These are phyloP conservation scores for Xylaria sp. DNA, from an alignment of 2,329 filamentous ascomycete species.

Conservation along the genomic window DNA sequence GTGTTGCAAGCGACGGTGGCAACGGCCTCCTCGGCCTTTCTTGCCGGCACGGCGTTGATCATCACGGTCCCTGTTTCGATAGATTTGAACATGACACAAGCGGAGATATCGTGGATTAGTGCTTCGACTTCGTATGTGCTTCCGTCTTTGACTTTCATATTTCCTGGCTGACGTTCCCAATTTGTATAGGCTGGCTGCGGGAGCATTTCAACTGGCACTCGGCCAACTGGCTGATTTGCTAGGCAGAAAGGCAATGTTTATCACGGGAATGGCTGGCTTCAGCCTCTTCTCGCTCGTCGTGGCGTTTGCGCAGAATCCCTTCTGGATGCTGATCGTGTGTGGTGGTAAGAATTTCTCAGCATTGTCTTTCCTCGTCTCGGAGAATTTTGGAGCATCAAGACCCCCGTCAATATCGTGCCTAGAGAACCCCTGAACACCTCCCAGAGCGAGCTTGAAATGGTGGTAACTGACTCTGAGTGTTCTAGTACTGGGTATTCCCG, in stretches of 20 bases:
- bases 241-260: conserved; percentile 69
- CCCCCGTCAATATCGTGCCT: background rate
- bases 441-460: background rate
- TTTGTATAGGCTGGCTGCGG: conserved; percentile 63
- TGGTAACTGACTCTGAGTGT: background rate
- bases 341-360: conserved; percentile 49
- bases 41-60: conserved; percentile 68
- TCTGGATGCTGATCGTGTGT: conserved; percentile 70
- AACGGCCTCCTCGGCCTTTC: conserved; percentile 69
- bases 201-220: conserved; percentile 73
- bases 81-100: conserved; percentile 70
- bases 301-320: conserved; percentile 67
- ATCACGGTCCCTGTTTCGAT: conserved; percentile 69
- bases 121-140: conserved; percentile 65
- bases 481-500: conserved; percentile 67
- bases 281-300: conserved; percentile 65
- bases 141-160: background rate
- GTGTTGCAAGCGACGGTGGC: conserved; percentile 74
- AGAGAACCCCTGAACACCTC: background rate
- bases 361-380: background rate
- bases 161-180: background rate
- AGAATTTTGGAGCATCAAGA: background rate
- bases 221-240: conserved; percentile 73
- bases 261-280: conserved; percentile 68
- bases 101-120: conserved; percentile 74